phyloP scores from a whole-genome alignment of 257 asterid genomes.

The Ocimum tenuiflorum region DNA sequence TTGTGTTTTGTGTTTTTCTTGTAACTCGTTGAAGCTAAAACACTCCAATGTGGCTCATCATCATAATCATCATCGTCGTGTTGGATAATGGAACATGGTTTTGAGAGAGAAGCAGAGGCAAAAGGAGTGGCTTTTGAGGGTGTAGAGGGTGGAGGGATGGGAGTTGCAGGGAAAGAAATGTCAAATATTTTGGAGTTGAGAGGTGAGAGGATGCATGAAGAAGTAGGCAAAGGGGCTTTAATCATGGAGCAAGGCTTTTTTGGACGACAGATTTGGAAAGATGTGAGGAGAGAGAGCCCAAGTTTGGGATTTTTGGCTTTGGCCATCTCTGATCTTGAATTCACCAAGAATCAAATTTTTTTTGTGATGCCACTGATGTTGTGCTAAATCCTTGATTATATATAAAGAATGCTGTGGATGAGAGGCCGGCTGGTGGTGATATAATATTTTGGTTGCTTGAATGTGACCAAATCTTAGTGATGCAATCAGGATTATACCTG shows the following conservation, averaged over 20 bases:
- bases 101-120: too few species aligned
- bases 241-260: slow-evolving; percentile 29
- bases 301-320: slow-evolving; percentile 21
- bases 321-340: slow-evolving; percentile 13
- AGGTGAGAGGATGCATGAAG: slow-evolving; percentile 20
- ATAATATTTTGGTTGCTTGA: slow-evolving; percentile 6
- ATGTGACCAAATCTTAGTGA: slow-evolving; percentile 36
- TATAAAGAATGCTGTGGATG: not conserved
- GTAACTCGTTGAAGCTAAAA: slow-evolving; percentile 9
- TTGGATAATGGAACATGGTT: not conserved
- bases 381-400: not conserved
- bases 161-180: slow-evolving; percentile 33
- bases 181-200: slow-evolving; percentile 30
- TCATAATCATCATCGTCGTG: not conserved
- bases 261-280: slow-evolving; percentile 40
- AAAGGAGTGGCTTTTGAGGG: slow-evolving; percentile 27
- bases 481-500: slow-evolving; percentile 26
- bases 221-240: slow-evolving; percentile 24
- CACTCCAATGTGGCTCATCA: too few species aligned
- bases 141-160: slow-evolving; percentile 33
- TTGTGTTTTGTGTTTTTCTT: not conserved
- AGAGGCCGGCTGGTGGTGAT: slow-evolving; percentile 29
- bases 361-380: slow-evolving; percentile 4
- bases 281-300: slow-evolving; percentile 23
- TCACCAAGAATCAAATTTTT: not conserved